phyloP scores from a whole-genome alignment of 352 stramenopile genomes.

The Pythium brassicae region DNA sequence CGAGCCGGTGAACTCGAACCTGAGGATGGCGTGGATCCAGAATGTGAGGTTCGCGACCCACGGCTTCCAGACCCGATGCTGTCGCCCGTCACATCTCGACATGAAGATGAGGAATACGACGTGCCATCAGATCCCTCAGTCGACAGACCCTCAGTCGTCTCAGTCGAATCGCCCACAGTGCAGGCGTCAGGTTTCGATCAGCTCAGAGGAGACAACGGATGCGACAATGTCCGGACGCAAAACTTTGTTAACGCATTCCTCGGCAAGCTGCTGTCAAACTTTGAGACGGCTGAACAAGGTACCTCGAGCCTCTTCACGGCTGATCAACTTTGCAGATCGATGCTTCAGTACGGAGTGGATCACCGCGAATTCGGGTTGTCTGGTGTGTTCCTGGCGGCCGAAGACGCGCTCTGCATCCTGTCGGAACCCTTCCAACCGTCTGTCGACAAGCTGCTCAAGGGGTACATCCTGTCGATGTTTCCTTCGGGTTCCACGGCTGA shows the following conservation, averaged over 20 bases:
- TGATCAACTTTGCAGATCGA: constrained; percentile 7
- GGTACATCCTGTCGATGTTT: constrained; percentile 4
- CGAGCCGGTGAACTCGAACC: too few species aligned
- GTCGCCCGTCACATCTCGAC: too few species aligned
- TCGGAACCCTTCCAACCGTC: not conserved
- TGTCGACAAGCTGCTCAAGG: not conserved
- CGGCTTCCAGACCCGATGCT: too few species aligned
- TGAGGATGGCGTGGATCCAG: too few species aligned
- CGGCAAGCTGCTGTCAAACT: constrained; percentile 1
- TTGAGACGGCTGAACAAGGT: not conserved
- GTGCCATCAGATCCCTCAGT: too few species aligned
- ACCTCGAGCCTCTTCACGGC: constrained; percentile 1
- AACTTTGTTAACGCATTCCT: not conserved
- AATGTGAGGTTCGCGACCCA: too few species aligned
- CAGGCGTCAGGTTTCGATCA: too few species aligned
- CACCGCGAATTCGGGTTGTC: constrained; percentile 9
- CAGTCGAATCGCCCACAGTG: not conserved
- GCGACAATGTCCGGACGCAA: not conserved
- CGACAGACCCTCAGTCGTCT: not conserved
- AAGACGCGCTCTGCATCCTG: constrained; percentile 6
- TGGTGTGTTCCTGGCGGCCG: constrained; percentile 12
- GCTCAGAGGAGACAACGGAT: not conserved
- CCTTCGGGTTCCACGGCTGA: not conserved
- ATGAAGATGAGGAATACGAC: too few species aligned
- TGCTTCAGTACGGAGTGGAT: constrained; percentile 12